Conservation (phyloP, 768 basidiomycete genomes). For the Calocybe cyanea region DNA sequence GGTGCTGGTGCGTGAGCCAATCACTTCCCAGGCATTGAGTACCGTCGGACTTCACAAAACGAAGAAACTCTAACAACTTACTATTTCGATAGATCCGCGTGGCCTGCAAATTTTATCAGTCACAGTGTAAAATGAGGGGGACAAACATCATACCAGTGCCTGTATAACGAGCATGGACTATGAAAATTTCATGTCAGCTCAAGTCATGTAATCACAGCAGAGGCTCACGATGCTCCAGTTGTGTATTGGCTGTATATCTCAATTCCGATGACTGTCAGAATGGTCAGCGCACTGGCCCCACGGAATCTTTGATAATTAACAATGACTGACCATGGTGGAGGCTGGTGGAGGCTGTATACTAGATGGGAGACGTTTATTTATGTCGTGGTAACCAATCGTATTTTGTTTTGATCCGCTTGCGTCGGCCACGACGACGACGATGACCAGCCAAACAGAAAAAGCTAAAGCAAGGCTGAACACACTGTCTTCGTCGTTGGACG, state of each 20-base stretch:
- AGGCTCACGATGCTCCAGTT: constrained; percentile 83
- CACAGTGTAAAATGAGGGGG: background rate
- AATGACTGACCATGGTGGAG: constrained; percentile 41
- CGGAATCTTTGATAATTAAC: background rate
- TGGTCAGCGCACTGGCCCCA: constrained; percentile 8
- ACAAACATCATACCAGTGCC: constrained; percentile 69
- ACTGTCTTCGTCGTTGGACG: constrained; percentile 39
- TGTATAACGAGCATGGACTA: constrained; percentile 94
- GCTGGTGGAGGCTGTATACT: constrained; percentile 26
- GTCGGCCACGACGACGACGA: constrained; percentile 14
- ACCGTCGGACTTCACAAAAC: constrained; percentile 2
- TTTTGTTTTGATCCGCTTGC: too few species aligned
- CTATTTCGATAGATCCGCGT: constrained; percentile 97
- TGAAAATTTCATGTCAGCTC: constrained; percentile 14
- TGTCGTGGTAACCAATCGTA: too few species aligned
- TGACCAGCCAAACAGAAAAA: constrained; percentile 45
- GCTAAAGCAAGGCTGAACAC: constrained; percentile 44
- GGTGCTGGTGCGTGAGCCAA: constrained; percentile 96
- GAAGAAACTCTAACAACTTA: constrained; percentile 40
- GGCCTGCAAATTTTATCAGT: constrained; percentile 49
- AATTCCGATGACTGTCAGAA: constrained; percentile 76
- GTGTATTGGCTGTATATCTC: constrained; percentile 94
- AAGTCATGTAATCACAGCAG: constrained; percentile 15
- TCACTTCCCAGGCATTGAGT: constrained; percentile 53
- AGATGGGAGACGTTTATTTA: constrained; percentile 10